Conservation (phyloP, 768 basidiomycete genomes). For the Psilocybe subaeruginosa region DNA sequence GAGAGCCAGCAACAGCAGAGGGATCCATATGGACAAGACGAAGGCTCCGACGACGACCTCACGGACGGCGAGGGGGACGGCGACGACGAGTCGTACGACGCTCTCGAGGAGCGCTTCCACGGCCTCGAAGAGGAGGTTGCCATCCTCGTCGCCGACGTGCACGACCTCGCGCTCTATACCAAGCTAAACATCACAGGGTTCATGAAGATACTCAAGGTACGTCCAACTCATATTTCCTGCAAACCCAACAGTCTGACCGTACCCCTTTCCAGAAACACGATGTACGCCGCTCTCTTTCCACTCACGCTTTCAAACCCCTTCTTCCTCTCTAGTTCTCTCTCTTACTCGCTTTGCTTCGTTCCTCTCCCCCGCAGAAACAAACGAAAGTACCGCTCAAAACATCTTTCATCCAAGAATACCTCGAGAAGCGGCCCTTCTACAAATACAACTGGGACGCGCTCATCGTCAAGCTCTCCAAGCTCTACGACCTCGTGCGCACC, state of each 20-base stretch:
- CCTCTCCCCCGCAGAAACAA: slow-evolving; percentile 72
- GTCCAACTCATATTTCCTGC: slow-evolving; percentile 11
- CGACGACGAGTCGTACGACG: slow-evolving; percentile 60
- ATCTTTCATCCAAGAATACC: slow-evolving; percentile 87
- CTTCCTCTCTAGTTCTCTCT: neutral
- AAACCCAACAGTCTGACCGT: neutral
- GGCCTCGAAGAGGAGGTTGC: slow-evolving; percentile 93
- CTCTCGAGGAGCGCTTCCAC: slow-evolving; percentile 85
- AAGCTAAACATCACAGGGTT: slow-evolving; percentile 99
- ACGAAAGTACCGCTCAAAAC: slow-evolving; percentile 82
- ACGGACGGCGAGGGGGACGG: slow-evolving; percentile 40
- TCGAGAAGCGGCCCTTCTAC: slow-evolving; percentile 96
- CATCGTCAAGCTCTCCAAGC: slow-evolving; percentile 92
- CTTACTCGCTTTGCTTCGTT: neutral
- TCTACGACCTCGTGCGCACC: slow-evolving; percentile 95
- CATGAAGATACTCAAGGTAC: slow-evolving; percentile 94
- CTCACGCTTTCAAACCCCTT: too few relatives aligned
- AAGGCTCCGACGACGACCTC: slow-evolving; percentile 73
- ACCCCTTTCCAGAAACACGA: slow-evolving; percentile 79
- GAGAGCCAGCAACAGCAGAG: slow-evolving; percentile 56
- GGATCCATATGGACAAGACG: slow-evolving; percentile 56
- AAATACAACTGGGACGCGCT: slow-evolving; percentile 95
- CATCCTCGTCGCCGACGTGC: slow-evolving; percentile 89
- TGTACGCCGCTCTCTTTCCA: slow-evolving; percentile 43
- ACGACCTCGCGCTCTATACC: slow-evolving; percentile 89